Base-by-base conservation (phyloP, 2,329 filamentous ascomycete species). In the Cercospora sp. region DNA sequence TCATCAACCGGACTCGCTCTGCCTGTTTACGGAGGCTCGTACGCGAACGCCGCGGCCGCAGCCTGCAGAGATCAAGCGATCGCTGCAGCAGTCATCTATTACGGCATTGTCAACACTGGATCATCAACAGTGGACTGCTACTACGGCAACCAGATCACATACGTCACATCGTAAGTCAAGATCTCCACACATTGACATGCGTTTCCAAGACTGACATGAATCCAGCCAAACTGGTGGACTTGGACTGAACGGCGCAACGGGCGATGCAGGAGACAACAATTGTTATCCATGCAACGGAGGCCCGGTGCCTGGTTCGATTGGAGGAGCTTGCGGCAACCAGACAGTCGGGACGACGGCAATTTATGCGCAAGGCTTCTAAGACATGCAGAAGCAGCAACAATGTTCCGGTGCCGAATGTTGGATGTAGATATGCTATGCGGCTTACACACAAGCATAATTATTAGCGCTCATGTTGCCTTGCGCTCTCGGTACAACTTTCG, bases 341-440 rank as follows among this genome's bases (percentile, higher is more conserved):
- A 70, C 75, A 8, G 51, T 69, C 4, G 69, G 55, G 23, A 76
- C 75, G 8, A 71, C 75, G n/a, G 75, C 75, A 1, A 74, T 77
- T 18, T 77, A 71, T 51, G 75, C 75, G 28, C 67, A 71, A 63
- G 72, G 65, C 0, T 75, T 73, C 33, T 76, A 28, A 57, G n/a
- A 23, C 7, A 23, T 40, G 31, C 18, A 55, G 33, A 26, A 45
- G 36, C 18, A 53, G 42, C 2, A 31, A 55, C 26, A 12, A 20
- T 51, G 40, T 20, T 42, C 58, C 18, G 58, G 18, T 40, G 36
- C n/a, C 60, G 16, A 31, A 28, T 28, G 23, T 45, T 30, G n/a
- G 48, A 23, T 63, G 42, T 55, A 36, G 33, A 63, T 55, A 63
- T 55, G 61, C 61, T 63, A 40, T 51, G 48, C 18, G 16, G 28